phyloP scores from a whole-genome alignment of 2,329 filamentous ascomycete species.

The Coccinonectria pachysandricola region DNA sequence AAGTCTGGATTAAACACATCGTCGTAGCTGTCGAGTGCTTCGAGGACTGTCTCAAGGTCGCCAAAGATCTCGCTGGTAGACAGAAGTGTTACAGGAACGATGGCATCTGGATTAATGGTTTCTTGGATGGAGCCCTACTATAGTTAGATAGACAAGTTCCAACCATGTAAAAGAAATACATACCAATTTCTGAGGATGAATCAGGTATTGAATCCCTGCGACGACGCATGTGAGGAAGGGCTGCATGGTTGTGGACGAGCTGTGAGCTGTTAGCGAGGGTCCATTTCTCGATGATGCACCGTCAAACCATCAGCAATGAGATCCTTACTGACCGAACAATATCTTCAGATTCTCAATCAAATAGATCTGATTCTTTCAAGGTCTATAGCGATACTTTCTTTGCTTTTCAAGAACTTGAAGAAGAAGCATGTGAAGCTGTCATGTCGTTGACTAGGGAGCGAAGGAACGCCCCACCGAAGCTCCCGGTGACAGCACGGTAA shows the following conservation, averaged over 20 bases:
- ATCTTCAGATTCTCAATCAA: too few relatives aligned
- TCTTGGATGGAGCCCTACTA: slow-evolving; percentile 30
- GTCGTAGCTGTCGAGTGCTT: slow-evolving; percentile 24
- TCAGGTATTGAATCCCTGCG: slow-evolving; percentile 28
- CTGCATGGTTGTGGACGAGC: slow-evolving; percentile 19
- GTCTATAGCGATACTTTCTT: too few relatives aligned
- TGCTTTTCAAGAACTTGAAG: too few relatives aligned
- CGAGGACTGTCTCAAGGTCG: slow-evolving; percentile 24
- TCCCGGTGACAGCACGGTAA: too few relatives aligned
- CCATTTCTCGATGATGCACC: too few relatives aligned
- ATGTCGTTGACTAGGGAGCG: too few relatives aligned
- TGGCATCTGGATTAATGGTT: slow-evolving; percentile 29
- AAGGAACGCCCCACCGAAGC: too few relatives aligned
- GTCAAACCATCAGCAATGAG: too few relatives aligned
- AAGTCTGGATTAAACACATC: slow-evolving; percentile 31
- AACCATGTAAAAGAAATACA: neutral
- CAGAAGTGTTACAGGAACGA: slow-evolving; percentile 31
- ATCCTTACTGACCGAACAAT: too few relatives aligned
- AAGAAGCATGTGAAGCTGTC: too few relatives aligned
- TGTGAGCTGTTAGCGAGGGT: too few relatives aligned
- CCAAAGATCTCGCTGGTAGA: slow-evolving; percentile 27
- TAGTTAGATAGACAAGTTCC: slow-evolving; percentile 1
- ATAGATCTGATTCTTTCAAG: too few relatives aligned
- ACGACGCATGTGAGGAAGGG: slow-evolving; percentile 27
- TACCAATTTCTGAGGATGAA: slow-evolving; percentile 29